A percentile compares a stretch with the other conserved stretches of the same genome.
phyloP scores from a whole-genome alignment of 1,139 yeast genomes.

The Hyphopichia fennica region DNA sequence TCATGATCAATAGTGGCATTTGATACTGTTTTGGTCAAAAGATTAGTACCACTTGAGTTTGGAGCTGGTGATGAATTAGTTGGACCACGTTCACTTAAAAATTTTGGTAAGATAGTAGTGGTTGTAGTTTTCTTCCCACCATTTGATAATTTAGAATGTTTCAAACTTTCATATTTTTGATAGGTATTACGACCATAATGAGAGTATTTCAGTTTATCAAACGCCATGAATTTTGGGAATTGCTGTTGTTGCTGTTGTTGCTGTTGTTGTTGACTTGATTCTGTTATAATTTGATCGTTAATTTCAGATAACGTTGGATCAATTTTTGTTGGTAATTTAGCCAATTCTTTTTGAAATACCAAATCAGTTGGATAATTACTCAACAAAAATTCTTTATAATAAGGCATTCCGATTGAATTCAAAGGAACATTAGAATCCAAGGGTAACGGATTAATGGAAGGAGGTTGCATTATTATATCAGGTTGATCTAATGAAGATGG shows the following conservation, averaged over 20 bases:
- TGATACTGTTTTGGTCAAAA: slow-evolving; percentile 11
- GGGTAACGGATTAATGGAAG: slow-evolving; percentile 22
- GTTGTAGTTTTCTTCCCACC: slow-evolving; percentile 23
- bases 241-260: background rate
- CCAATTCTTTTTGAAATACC: slow-evolving; percentile 54
- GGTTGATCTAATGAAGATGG: slow-evolving; percentile 55
- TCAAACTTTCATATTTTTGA: slow-evolving; percentile 47
- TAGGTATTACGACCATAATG: slow-evolving; percentile 38
- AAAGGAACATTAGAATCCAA: slow-evolving; percentile 56
- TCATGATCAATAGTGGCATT: slow-evolving; percentile 8
- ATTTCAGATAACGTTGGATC: slow-evolving; percentile 38
- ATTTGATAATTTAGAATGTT: slow-evolving; percentile 5
- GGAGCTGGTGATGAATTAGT: background rate
- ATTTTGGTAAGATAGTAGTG: slow-evolving; percentile 49
- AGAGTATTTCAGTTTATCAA: slow-evolving; percentile 58
- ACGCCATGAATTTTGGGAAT: slow-evolving; percentile 31
- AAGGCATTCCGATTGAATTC: slow-evolving; percentile 81
- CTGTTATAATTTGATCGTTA: slow-evolving; percentile 9
- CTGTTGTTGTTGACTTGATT: background rate
- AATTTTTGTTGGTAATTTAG: slow-evolving; percentile 47
- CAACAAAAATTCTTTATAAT: slow-evolving; percentile 71
- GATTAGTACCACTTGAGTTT: background rate
- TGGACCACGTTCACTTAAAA: slow-evolving; percentile 63
- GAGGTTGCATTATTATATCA: slow-evolving; percentile 24
- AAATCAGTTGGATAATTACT: slow-evolving; percentile 77